Evolutionary conservation across 2,329 filamentous ascomycete genomes (phyloP).

Genomic region (Cytospora chrysosperma): DNA sequence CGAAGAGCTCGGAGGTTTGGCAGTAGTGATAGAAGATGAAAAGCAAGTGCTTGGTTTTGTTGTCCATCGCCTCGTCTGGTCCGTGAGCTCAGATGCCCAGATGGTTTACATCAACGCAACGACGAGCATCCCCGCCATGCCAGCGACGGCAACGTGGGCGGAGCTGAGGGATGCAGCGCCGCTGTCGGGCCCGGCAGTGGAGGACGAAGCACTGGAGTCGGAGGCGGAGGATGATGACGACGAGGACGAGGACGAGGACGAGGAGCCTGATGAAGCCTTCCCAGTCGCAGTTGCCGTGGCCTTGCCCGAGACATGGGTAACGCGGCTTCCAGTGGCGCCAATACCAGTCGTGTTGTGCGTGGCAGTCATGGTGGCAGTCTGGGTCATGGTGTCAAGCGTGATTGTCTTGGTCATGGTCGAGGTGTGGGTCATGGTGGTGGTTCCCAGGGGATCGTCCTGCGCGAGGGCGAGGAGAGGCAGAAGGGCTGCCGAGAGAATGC

Average conservation of each 20-base stretch:
- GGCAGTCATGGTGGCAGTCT: slow-evolving; percentile 32
- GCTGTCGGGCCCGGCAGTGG: slow-evolving; percentile 31
- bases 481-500: slow-evolving; percentile 46
- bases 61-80: neutral
- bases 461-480: slow-evolving; percentile 56
- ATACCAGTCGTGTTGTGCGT: slow-evolving; percentile 24
- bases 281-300: slow-evolving; percentile 23
- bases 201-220: slow-evolving; percentile 32
- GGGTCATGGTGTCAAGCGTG: slow-evolving; percentile 39
- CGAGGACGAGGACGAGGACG: slow-evolving; percentile 18
- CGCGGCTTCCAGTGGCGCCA: slow-evolving; percentile 32
- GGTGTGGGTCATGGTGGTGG: slow-evolving; percentile 50
- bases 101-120: slow-evolving; percentile 50
- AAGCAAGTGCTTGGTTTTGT: neutral
- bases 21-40: slow-evolving; percentile 16
- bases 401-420: slow-evolving; percentile 50
- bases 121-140: slow-evolving; percentile 49
- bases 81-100: neutral
- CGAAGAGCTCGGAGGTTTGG: slow-evolving; percentile 29
- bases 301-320: slow-evolving; percentile 13
- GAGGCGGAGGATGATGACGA: slow-evolving; percentile 27
- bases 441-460: slow-evolving; percentile 41
- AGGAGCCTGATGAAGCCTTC: slow-evolving; percentile 29
- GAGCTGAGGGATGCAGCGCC: slow-evolving; percentile 43
- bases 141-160: slow-evolving; percentile 47